Evolutionary conservation across 805 yeast genomes (phyloP).

Genomic region (Metschnikowia baotianmanensis): DNA sequence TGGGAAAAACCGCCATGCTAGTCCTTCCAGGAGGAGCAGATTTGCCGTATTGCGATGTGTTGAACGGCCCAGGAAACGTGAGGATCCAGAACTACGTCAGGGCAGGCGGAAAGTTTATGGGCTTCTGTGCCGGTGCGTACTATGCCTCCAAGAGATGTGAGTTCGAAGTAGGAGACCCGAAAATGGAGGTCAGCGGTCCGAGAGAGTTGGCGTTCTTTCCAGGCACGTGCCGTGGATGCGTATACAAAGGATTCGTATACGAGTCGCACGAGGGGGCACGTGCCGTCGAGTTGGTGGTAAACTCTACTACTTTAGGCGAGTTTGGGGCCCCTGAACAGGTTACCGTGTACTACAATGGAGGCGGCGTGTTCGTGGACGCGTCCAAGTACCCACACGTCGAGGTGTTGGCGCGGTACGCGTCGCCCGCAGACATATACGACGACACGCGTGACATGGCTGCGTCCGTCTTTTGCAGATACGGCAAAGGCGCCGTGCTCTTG

Average conservation of each 20-base stretch:
- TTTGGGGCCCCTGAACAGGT: slow-evolving; percentile 22
- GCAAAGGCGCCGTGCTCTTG: slow-evolving; percentile 72
- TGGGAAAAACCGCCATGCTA: slow-evolving; percentile 66
- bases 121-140: slow-evolving; percentile 96
- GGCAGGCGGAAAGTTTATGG: slow-evolving; percentile 79
- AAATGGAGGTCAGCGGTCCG: slow-evolving; percentile 78
- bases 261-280: slow-evolving; percentile 73
- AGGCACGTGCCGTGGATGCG: slow-evolving; percentile 81
- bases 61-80: slow-evolving; percentile 68
- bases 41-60: slow-evolving; percentile 70
- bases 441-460: slow-evolving; percentile 56
- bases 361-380: slow-evolving; percentile 81
- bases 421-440: slow-evolving; percentile 50
- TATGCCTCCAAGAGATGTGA: slow-evolving; percentile 74
- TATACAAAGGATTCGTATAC: slow-evolving; percentile 76
- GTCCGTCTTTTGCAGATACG: slow-evolving; percentile 62
- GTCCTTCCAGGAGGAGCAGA: slow-evolving; percentile 98
- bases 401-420: slow-evolving; percentile 68
- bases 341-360: slow-evolving; percentile 78
- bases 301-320: slow-evolving; percentile 25
- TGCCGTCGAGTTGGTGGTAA: slow-evolving; percentile 49
- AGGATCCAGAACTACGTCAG: slow-evolving; percentile 62
- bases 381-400: slow-evolving; percentile 54
- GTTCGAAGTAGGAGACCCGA: slow-evolving; percentile 72
- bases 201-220: slow-evolving; percentile 82